phyloP scores from a whole-genome alignment of 164 flowering plant species.

The Paratinospora sagittata region DNA sequence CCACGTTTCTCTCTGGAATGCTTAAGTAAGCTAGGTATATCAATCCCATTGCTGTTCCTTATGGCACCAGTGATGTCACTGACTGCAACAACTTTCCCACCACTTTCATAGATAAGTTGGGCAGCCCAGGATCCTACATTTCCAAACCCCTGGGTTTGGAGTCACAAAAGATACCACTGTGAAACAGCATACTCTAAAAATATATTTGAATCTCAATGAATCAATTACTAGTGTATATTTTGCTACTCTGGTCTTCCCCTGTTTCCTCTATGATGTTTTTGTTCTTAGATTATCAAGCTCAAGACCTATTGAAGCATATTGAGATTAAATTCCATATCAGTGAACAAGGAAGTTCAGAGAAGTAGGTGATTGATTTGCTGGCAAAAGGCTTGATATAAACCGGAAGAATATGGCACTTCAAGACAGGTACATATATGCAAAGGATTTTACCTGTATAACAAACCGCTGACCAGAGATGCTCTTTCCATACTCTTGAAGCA shows the following conservation, averaged over 20 bases:
- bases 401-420: not conserved
- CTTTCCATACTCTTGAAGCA: slow-evolving; percentile 75
- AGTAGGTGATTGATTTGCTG: not conserved
- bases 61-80: slow-evolving; percentile 86
- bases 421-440: not conserved
- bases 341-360: not conserved
- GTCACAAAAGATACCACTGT: not conserved
- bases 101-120: slow-evolving; percentile 54
- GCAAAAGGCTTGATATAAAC: not conserved
- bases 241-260: not conserved
- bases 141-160: slow-evolving; percentile 70
- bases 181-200: not conserved
- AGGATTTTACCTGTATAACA: slow-evolving; percentile 59
- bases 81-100: slow-evolving; percentile 82
- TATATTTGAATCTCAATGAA: not conserved
- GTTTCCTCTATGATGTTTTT: not conserved
- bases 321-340: not conserved
- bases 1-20: slow-evolving; percentile 57
- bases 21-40: slow-evolving; percentile 55
- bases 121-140: slow-evolving; percentile 99
- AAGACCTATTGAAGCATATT: not conserved
- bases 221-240: not conserved
- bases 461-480: slow-evolving; percentile 61
- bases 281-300: not conserved
- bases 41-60: slow-evolving; percentile 74